Conservation (phyloP, 2,329 filamentous ascomycete genomes). For the Coniochaeta sp. region DNA sequence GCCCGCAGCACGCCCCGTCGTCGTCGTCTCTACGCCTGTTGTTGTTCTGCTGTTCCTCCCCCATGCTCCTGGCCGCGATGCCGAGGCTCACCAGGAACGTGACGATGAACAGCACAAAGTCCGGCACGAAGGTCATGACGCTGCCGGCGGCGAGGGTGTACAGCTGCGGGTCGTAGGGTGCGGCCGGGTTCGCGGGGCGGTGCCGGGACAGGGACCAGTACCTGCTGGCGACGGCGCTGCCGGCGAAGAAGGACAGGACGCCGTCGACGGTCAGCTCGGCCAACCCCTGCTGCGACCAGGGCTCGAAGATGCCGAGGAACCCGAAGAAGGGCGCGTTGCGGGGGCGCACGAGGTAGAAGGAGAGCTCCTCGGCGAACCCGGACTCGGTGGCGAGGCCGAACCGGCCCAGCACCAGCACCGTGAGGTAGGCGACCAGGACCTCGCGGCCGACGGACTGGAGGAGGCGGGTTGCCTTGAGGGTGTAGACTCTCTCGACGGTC, state of each 20-base stretch:
- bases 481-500: not conserved
- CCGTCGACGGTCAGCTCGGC: slow-evolving; percentile 1
- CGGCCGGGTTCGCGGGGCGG: not conserved
- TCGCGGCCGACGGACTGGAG: not conserved
- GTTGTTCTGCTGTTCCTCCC: not conserved
- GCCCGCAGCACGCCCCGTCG: not conserved
- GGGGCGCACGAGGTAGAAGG: not conserved
- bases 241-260: not conserved
- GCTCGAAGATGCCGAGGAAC: not conserved
- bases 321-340: not conserved
- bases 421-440: not conserved
- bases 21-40: not conserved
- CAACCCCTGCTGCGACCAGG: not conserved
- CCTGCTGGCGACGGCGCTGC: not conserved
- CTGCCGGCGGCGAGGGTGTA: not conserved
- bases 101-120: not conserved
- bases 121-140: not conserved
- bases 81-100: not conserved
- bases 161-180: not conserved
- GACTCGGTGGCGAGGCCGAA: not conserved
- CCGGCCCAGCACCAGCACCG: not conserved
- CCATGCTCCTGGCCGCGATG: not conserved
- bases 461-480: not conserved
- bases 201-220: not conserved
- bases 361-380: not conserved